Conservation (phyloP, 495 filamentous ascomycete genomes). For the Pseudevernia furfuracea region DNA sequence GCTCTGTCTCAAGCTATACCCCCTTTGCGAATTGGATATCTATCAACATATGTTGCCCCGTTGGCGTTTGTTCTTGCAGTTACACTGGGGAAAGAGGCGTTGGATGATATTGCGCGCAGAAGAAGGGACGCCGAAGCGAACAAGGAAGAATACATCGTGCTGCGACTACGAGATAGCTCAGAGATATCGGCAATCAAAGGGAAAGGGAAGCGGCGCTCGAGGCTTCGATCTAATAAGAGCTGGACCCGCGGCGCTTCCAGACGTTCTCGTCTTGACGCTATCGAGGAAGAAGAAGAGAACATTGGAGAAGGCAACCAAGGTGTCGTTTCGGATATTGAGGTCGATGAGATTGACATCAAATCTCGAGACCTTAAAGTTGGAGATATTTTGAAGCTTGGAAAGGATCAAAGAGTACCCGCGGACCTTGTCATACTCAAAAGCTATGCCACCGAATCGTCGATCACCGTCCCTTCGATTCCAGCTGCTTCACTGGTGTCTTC, state of each 20-base stretch:
- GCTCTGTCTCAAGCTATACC: slow-evolving; percentile 90
- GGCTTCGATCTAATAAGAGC: slow-evolving; percentile 13
- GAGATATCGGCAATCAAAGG: slow-evolving; percentile 28
- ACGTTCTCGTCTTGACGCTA: slow-evolving; percentile 22
- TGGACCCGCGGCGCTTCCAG: slow-evolving; percentile 17
- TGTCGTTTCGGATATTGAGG: slow-evolving; percentile 22
- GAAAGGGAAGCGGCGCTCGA: slow-evolving; percentile 19
- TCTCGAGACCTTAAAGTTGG: slow-evolving; percentile 90
- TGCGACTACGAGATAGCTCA: slow-evolving; percentile 54
- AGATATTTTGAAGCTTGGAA: slow-evolving; percentile 83
- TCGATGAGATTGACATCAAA: slow-evolving; percentile 62
- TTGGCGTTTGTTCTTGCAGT: slow-evolving; percentile 85
- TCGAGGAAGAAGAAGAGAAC: slow-evolving; percentile 43
- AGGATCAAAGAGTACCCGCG: slow-evolving; percentile 85
- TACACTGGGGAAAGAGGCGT: slow-evolving; percentile 90
- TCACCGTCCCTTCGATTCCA: slow-evolving; percentile 24
- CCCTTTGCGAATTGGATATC: slow-evolving; percentile 80
- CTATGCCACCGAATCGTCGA: slow-evolving; percentile 52
- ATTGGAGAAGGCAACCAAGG: slow-evolving; percentile 29
- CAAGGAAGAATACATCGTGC: slow-evolving; percentile 76
- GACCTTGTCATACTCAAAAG: slow-evolving; percentile 92
- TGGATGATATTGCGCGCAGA: slow-evolving; percentile 83
- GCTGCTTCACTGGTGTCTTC: neutral
- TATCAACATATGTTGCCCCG: slow-evolving; percentile 90
- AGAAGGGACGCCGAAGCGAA: slow-evolving; percentile 89